These are phyloP conservation scores for Fusarium ambrosium DNA, from an alignment of 2,329 filamentous ascomycete species.

Conservation along the genomic window DNA sequence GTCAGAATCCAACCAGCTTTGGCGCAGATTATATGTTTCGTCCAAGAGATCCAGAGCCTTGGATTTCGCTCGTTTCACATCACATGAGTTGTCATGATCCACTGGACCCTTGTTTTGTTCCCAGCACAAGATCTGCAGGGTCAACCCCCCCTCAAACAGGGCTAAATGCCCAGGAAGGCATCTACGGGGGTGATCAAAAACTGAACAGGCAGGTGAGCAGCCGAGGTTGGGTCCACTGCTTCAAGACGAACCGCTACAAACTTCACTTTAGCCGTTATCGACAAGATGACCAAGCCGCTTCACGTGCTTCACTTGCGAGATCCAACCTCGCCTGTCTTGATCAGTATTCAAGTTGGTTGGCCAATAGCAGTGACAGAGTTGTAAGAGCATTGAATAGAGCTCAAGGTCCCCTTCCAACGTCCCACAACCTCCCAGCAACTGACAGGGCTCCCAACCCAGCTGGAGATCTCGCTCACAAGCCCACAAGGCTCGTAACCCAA, in stretches of 20 bases:
- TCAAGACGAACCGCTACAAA: background rate
- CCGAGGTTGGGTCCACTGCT: background rate
- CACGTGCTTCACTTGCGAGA: background rate
- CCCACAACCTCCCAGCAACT: constrained; percentile 3
- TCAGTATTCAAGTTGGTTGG: background rate
- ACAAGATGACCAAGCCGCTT: background rate
- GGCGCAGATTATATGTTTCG: background rate
- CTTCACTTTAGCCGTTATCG: background rate
- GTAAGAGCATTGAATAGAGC: background rate
- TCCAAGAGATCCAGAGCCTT: background rate
- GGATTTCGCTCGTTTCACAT: background rate
- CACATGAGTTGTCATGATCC: background rate
- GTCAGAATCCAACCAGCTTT: background rate
- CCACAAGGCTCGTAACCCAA: constrained; percentile 23
- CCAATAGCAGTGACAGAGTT: constrained; percentile 11
- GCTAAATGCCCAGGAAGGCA: background rate
- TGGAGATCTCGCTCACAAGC: constrained; percentile 7
- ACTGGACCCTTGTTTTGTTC: background rate
- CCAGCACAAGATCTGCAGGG: constrained; percentile 4
- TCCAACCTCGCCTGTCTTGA: background rate
- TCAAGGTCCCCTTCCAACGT: constrained; percentile 2
- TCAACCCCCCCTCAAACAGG: background rate
- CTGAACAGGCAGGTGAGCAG: background rate
- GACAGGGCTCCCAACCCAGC: background rate
- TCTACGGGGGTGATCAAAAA: background rate